These are phyloP conservation scores for Epichloe aotearoae DNA, from an alignment of 2,329 filamentous ascomycete species.

Conservation along the genomic window DNA sequence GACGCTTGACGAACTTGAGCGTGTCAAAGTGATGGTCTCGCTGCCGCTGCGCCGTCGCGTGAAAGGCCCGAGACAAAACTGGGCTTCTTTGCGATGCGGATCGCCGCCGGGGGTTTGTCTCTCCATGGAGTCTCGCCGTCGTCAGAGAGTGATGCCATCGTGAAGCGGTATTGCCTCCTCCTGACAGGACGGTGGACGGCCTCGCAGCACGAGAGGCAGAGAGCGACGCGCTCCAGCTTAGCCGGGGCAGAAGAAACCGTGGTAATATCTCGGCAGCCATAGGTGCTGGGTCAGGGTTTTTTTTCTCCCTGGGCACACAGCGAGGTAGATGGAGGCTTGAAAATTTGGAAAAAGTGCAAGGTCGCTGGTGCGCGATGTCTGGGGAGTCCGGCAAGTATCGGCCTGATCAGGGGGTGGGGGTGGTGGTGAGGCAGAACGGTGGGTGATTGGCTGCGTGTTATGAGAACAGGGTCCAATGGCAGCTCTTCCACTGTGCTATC, in stretches of 20 bases:
- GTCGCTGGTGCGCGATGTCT: neutral
- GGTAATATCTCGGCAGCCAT: conserved; percentile 30
- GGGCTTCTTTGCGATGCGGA: conserved; percentile 7
- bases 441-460: conserved; percentile 4
- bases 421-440: neutral
- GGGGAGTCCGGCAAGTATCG: neutral
- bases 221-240: conserved; percentile 35
- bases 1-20: conserved; percentile 84
- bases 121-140: neutral
- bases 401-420: neutral
- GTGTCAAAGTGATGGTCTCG: conserved; percentile 97
- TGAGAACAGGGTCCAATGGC: neutral
- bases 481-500: neutral
- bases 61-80: conserved; percentile 41
- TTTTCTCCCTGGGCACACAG: too few relatives aligned
- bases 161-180: conserved; percentile 4
- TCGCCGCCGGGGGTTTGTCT: conserved; percentile 4
- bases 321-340: neutral
- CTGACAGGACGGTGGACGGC: conserved; percentile 8
- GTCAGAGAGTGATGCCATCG: conserved; percentile 1
- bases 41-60: conserved; percentile 42
- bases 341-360: conserved; percentile 10
- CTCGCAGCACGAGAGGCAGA: conserved; percentile 12
- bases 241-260: conserved; percentile 39
- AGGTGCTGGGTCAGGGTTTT: conserved; percentile 7